These are phyloP conservation scores for Lodderomyces parapsilosis DNA, from an alignment of 1,139 yeast genomes.

Conservation along the genomic window DNA sequence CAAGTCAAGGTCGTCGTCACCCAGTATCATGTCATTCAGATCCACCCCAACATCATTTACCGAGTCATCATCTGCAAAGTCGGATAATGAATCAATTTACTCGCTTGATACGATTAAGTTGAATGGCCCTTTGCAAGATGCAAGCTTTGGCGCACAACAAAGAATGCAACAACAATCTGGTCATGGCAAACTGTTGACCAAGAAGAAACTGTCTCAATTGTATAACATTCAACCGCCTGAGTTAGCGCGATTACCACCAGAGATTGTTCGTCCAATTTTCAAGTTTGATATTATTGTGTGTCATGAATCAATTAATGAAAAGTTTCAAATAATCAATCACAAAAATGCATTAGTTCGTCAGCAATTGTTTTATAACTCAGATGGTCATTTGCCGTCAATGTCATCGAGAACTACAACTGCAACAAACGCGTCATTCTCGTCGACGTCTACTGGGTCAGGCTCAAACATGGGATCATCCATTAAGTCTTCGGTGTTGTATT, in stretches of 20 bases:
- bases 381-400: slow-evolving; percentile 1
- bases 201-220: slow-evolving; percentile 1
- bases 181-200: not conserved
- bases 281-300: slow-evolving; percentile 49
- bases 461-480: not conserved
- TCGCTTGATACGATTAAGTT: slow-evolving; percentile 12
- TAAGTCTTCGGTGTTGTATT: slow-evolving; percentile 4
- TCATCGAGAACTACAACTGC: not conserved
- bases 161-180: slow-evolving; percentile 1
- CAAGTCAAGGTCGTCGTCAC: slow-evolving; percentile 43
- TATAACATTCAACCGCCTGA: slow-evolving; percentile 43
- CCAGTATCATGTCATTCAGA: slow-evolving; percentile 41
- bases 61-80: slow-evolving; percentile 33
- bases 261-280: slow-evolving; percentile 44
- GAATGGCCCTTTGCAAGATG: not conserved
- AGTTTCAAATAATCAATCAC: slow-evolving; percentile 22
- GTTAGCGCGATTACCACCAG: slow-evolving; percentile 44
- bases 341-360: slow-evolving; percentile 10
- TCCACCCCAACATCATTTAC: slow-evolving; percentile 43
- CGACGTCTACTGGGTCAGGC: slow-evolving; percentile 3
- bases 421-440: not conserved
- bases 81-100: slow-evolving; percentile 26
- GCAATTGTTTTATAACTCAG: slow-evolving; percentile 5
- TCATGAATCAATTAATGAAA: slow-evolving; percentile 41
- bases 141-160: slow-evolving; percentile 1